Base-by-base conservation (phyloP, 768 basidiomycete genomes). In the Boletellus ananas region DNA sequence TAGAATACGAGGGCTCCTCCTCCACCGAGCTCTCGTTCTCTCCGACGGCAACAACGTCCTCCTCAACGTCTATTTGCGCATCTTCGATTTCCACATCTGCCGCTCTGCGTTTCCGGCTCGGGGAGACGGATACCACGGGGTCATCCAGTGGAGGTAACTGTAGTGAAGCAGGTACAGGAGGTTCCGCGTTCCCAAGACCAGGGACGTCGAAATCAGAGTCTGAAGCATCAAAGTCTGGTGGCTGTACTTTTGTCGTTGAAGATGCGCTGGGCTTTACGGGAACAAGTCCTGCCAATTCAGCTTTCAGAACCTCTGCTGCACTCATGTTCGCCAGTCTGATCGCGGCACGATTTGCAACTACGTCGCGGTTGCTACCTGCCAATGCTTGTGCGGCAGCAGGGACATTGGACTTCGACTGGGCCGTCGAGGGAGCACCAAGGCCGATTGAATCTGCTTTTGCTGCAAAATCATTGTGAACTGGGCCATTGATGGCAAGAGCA, bases 271-370 rank as follows among this genome's bases (percentile, higher is more conserved):
- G 57, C 57, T 74, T 75, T 44, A 73, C 65, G 12, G 78, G 72
- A 46, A 68, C 56, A 39, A 74, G 63, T 18, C 83, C 80, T 56
- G 84, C 79, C 56, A 97, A 69, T 69, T 97, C 91, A 45, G 91
- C 93, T 71, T 91, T 94, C 60, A 98, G 76, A 67, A 86, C 80
- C 66, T 98, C 91, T 48, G 94, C 94, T 39, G 95, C 95, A 73
- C 84, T 91, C 83, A 98, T 82, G 65, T 98, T 98, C 25, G 95
- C 95, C 81, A 95, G 85, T 52, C 94, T 83, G 56, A 96, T 91
- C 21, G 89, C 90, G 55, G 83, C 81, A 36, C 92, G 83, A 68
- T 95, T 95, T 43, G 86, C 85, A 25, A 94, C 92, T 51, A 95
- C 83, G 67, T 94, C 90, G 48, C 81, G 80, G 67, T 94, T 95